Evolutionary conservation across 2,329 filamentous ascomycete genomes (phyloP).

Genomic region (Plenodomus tracheiphilus): DNA sequence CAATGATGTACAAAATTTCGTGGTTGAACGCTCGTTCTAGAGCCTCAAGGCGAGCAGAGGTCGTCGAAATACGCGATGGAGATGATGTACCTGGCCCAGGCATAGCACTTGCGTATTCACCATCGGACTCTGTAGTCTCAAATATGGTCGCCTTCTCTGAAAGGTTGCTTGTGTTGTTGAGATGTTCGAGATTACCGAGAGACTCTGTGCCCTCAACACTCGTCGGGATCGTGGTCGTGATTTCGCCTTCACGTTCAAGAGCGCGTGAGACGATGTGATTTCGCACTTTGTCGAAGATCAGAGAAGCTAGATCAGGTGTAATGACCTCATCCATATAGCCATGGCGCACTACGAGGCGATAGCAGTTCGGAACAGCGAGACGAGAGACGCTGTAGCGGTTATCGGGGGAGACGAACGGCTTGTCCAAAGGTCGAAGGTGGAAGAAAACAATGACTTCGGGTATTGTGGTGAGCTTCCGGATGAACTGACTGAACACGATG

Average conservation of each 20-base stretch:
- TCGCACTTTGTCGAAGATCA: slow-evolving; percentile 62
- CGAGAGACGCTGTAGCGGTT: slow-evolving; percentile 54
- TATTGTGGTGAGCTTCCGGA: slow-evolving; percentile 68
- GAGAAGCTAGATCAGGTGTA: slow-evolving; percentile 60
- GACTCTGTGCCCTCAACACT: background rate
- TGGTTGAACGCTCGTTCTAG: slow-evolving; percentile 51
- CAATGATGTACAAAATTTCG: slow-evolving; percentile 58
- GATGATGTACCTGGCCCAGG: slow-evolving; percentile 14
- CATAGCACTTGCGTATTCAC: background rate
- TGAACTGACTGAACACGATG: slow-evolving; percentile 71
- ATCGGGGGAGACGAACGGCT: slow-evolving; percentile 50
- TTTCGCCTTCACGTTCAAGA: slow-evolving; percentile 32
- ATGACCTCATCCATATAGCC: slow-evolving; percentile 75
- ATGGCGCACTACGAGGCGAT: slow-evolving; percentile 69
- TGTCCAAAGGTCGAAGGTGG: slow-evolving; percentile 67
- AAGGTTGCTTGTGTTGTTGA: background rate
- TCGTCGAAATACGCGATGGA: slow-evolving; percentile 22
- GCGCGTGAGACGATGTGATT: slow-evolving; percentile 38
- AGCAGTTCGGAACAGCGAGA: slow-evolving; percentile 62
- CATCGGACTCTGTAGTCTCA: background rate
- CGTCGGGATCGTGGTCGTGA: slow-evolving; percentile 8
- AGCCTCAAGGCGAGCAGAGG: slow-evolving; percentile 31
- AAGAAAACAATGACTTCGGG: slow-evolving; percentile 75
- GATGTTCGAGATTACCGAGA: background rate
- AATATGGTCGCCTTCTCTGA: background rate